Conservation (phyloP, 805 yeast genomes). For the Cyberlindnera maritima region DNA sequence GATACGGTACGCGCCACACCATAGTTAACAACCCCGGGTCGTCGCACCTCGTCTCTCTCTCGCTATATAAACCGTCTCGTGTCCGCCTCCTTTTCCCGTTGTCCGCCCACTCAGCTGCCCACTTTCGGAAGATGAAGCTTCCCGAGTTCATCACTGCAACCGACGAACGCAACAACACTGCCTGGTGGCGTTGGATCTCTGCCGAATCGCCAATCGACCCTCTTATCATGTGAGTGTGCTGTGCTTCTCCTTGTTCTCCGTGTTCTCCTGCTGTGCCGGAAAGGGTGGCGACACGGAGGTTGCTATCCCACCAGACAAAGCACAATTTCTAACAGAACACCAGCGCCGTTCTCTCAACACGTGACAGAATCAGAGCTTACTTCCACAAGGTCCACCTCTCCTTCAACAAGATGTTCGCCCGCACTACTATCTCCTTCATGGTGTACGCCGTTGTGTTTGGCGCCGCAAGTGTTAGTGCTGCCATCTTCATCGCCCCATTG, state of each 20-base stretch:
- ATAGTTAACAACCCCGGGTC: background rate
- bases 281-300: background rate
- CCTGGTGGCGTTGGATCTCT: conserved; percentile 16
- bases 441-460: conserved; percentile 19
- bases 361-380: background rate
- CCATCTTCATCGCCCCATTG: conserved; percentile 24
- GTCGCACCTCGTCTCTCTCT: too few relatives aligned
- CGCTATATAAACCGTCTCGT: background rate
- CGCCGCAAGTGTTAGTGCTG: conserved; percentile 10
- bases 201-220: conserved; percentile 15
- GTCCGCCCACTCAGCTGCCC: background rate
- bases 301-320: background rate
- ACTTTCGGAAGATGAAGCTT: background rate
- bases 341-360: background rate
- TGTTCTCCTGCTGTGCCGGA: background rate
- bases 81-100: too few relatives aligned
- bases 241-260: background rate
- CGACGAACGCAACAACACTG: conserved; percentile 14
- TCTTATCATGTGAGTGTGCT: conserved; percentile 14
- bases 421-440: conserved; percentile 19
- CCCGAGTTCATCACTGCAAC: background rate
- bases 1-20: background rate
- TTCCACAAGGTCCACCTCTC: background rate
- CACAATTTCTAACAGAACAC: background rate
- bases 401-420: conserved; percentile 12